Evolutionary conservation across 1,284 basidiomycete species (phyloP).

Genomic region (Bjerkandera adusta): DNA sequence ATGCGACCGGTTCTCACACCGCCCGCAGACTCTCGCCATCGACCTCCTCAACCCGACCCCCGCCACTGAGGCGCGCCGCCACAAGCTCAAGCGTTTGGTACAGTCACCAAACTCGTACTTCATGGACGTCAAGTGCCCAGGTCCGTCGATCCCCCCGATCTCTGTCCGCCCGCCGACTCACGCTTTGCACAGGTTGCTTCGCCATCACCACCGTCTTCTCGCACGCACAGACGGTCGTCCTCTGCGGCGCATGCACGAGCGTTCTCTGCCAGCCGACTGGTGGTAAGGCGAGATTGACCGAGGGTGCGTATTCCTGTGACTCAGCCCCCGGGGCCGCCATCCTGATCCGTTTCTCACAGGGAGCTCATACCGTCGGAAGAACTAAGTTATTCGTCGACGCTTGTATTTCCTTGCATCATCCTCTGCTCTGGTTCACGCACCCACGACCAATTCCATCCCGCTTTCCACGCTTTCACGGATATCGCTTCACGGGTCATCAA

Average conservation of each 20-base stretch:
- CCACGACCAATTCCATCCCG: too few relatives aligned
- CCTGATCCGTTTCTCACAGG: constrained; percentile 42
- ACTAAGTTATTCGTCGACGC: constrained; percentile 44
- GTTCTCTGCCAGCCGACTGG: constrained; percentile 98
- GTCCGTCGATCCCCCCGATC: constrained; percentile 41
- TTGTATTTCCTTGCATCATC: constrained; percentile 25
- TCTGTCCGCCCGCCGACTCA: not conserved
- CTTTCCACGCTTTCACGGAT: constrained; percentile 18
- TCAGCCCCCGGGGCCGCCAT: too few relatives aligned
- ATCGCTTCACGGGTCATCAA: constrained; percentile 20
- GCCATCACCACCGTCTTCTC: constrained; percentile 95
- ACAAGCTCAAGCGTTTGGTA: constrained; percentile 99
- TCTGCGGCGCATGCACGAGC: constrained; percentile 91
- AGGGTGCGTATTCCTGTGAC: constrained; percentile 84
- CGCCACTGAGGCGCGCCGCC: constrained; percentile 85
- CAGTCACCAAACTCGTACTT: constrained; percentile 98
- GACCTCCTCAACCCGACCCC: constrained; percentile 97
- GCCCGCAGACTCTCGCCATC: constrained; percentile 89
- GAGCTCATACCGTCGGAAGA: constrained; percentile 86
- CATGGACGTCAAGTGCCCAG: constrained; percentile 99
- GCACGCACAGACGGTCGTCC: constrained; percentile 91
- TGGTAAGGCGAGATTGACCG: constrained; percentile 97
- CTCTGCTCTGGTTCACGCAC: constrained; percentile 24
- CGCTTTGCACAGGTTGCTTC: constrained; percentile 72
- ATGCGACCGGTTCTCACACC: not conserved